These are phyloP conservation scores for Solanum habrochaites DNA, from an alignment of 257 asterid genomes.

Conservation along the genomic window DNA sequence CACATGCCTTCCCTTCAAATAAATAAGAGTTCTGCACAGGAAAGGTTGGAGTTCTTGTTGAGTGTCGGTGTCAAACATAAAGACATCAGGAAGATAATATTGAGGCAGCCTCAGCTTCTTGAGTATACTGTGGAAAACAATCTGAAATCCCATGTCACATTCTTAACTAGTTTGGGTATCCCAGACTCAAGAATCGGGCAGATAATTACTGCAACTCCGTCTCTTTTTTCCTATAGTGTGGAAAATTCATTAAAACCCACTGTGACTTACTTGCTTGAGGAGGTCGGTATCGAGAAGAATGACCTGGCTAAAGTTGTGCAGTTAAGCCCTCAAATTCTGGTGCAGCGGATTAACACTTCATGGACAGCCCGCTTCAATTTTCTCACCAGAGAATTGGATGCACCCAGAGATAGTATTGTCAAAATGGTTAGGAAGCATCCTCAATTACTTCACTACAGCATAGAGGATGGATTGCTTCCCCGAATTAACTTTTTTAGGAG, in stretches of 20 bases:
- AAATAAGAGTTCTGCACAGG: slow-evolving; percentile 65
- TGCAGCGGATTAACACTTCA: slow-evolving; percentile 77
- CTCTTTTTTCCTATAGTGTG: slow-evolving; percentile 84
- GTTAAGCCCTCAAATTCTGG: slow-evolving; percentile 94
- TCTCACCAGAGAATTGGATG: slow-evolving; percentile 68
- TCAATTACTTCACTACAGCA: slow-evolving; percentile 86
- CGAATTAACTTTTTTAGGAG: slow-evolving; percentile 77
- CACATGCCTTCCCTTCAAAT: slow-evolving; percentile 94
- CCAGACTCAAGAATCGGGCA: slow-evolving; percentile 84
- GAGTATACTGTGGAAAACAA: slow-evolving; percentile 80
- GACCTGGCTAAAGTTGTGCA: slow-evolving; percentile 85
- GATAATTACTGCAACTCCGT: slow-evolving; percentile 75
- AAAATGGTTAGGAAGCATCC: slow-evolving; percentile 97
- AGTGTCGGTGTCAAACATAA: slow-evolving; percentile 73
- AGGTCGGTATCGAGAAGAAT: slow-evolving; percentile 64
- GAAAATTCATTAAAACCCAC: slow-evolving; percentile 88
- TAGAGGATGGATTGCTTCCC: slow-evolving; percentile 77
- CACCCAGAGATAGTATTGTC: slow-evolving; percentile 78
- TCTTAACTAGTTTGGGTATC: slow-evolving; percentile 61
- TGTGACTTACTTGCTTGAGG: slow-evolving; percentile 68
- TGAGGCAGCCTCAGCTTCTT: slow-evolving; percentile 90
- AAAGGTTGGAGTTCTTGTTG: slow-evolving; percentile 66
- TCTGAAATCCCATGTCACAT: slow-evolving; percentile 77
- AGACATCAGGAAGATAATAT: slow-evolving; percentile 65
- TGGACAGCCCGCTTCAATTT: slow-evolving; percentile 73